These are phyloP conservation scores for Aspergillus candidus DNA, from an alignment of 2,329 filamentous ascomycete genomes.

Conservation along the genomic window DNA sequence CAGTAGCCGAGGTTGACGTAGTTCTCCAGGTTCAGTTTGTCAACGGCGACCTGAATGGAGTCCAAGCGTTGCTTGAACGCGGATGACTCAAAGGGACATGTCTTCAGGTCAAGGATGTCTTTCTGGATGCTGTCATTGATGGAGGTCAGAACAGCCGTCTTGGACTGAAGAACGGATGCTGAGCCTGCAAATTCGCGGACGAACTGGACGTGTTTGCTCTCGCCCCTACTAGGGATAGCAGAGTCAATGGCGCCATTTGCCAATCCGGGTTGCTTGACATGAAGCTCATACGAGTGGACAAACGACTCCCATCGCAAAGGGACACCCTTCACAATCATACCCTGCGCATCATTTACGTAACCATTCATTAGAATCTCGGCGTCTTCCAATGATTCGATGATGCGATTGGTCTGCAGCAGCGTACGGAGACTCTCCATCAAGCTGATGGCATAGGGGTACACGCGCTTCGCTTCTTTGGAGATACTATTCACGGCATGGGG, in stretches of 20 bases:
- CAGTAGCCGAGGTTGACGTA: conserved; percentile 89
- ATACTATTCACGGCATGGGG: conserved; percentile 92
- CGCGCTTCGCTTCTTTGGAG: conserved; percentile 96
- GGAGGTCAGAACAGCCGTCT: conserved; percentile 69
- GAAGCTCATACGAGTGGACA: conserved; percentile 91
- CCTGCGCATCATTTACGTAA: conserved; percentile 85
- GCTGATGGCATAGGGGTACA: conserved; percentile 96
- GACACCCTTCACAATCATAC: conserved; percentile 76
- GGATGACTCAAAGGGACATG: conserved; percentile 73
- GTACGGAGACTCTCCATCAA: conserved; percentile 98
- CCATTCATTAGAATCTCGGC: conserved; percentile 83
- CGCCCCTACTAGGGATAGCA: conserved; percentile 53
- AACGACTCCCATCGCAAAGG: conserved; percentile 96
- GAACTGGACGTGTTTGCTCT: conserved; percentile 94
- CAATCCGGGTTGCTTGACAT: conserved; percentile 60
- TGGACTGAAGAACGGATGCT: conserved; percentile 80
- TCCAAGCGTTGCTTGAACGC: conserved; percentile 76
- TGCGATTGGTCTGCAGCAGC: conserved; percentile 77
- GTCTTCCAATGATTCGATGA: conserved; percentile 78
- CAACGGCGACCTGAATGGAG: conserved; percentile 82
- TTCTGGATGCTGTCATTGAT: conserved; percentile 80
- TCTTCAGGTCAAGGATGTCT: conserved; percentile 73
- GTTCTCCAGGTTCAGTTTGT: conserved; percentile 93
- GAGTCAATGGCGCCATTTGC: conserved; percentile 56
- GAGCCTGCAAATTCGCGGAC: conserved; percentile 87